phyloP scores from a whole-genome alignment of 1,284 basidiomycete genomes.

The Takashimella tepidaria region DNA sequence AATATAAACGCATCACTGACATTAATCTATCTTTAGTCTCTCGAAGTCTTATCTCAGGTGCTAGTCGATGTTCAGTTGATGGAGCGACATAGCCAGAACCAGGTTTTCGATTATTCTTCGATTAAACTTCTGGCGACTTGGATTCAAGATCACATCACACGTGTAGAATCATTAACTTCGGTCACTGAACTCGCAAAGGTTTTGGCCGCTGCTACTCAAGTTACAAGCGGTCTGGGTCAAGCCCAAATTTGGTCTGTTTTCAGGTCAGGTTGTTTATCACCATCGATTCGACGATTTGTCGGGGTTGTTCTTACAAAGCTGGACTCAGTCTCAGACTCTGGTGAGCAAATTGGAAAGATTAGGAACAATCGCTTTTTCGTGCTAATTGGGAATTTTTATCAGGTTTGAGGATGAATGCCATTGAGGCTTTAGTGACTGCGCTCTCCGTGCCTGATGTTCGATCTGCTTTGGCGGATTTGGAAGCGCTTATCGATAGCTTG shows the following conservation, averaged over 20 bases:
- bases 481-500: not conserved
- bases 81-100: constrained; percentile 30
- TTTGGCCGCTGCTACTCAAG: constrained; percentile 35
- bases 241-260: constrained; percentile 49
- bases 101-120: constrained; percentile 49
- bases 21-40: not conserved
- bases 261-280: constrained; percentile 18
- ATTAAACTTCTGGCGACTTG: constrained; percentile 47
- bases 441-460: not conserved
- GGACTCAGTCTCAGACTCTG: constrained; percentile 6
- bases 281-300: constrained; percentile 8
- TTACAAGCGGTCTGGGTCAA: constrained; percentile 48
- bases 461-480: not conserved
- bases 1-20: not conserved
- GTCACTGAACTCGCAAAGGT: constrained; percentile 10
- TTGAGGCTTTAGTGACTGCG: not conserved
- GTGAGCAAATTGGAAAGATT: not conserved
- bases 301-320: constrained; percentile 3
- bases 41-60: not conserved
- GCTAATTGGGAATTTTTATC: not conserved
- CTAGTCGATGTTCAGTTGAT: constrained; percentile 24
- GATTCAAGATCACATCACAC: constrained; percentile 33
- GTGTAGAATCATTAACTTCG: not conserved
- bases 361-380: too few relatives aligned
- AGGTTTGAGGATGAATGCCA: not conserved